Percentiles rank a stretch among this genome's conserved stretches.
Evolutionary conservation across 192 early-diverging fungal genomes (phyloP).

Genomic region (Paraglomus occultum): DNA sequence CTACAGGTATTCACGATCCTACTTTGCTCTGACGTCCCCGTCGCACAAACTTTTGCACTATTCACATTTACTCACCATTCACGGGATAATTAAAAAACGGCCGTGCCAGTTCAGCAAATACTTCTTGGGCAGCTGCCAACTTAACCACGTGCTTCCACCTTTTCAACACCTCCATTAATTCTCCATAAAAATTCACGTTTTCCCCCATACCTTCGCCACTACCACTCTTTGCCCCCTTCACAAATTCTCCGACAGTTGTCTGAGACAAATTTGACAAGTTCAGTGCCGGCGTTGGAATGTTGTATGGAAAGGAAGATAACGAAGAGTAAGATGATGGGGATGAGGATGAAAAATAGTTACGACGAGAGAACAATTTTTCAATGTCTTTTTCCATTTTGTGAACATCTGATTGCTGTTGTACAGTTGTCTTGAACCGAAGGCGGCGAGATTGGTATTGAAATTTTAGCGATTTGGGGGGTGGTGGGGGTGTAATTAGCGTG

Average conservation of each 20-base stretch:
- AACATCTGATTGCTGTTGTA: constrained; percentile 40
- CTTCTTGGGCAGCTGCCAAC: constrained; percentile 10
- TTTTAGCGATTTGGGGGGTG: too few relatives aligned
- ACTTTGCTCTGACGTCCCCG: too few relatives aligned
- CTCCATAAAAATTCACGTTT: constrained; percentile 12
- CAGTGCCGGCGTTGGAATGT: constrained; percentile 30
- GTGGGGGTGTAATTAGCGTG: background rate
- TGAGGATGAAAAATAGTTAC: background rate
- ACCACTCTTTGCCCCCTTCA: constrained; percentile 27
- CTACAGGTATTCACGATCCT: too few relatives aligned
- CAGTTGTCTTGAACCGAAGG: constrained; percentile 42
- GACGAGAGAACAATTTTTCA: constrained; percentile 35
- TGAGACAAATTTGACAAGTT: constrained; percentile 31
- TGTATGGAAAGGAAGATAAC: constrained; percentile 23
- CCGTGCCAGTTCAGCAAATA: constrained; percentile 30
- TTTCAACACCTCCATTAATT: constrained; percentile 25
- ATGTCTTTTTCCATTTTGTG: constrained; percentile 47
- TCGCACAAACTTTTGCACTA: too few relatives aligned
- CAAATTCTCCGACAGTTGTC: constrained; percentile 28
- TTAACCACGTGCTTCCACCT: constrained; percentile 24
- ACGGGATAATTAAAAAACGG: constrained; percentile 32
- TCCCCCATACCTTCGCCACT: constrained; percentile 10
- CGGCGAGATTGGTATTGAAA: background rate
- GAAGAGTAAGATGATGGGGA: constrained; percentile 25
- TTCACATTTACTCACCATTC: constrained; percentile 22